Conservation (phyloP, 768 basidiomycete species). For the Baorangia bicolor region DNA sequence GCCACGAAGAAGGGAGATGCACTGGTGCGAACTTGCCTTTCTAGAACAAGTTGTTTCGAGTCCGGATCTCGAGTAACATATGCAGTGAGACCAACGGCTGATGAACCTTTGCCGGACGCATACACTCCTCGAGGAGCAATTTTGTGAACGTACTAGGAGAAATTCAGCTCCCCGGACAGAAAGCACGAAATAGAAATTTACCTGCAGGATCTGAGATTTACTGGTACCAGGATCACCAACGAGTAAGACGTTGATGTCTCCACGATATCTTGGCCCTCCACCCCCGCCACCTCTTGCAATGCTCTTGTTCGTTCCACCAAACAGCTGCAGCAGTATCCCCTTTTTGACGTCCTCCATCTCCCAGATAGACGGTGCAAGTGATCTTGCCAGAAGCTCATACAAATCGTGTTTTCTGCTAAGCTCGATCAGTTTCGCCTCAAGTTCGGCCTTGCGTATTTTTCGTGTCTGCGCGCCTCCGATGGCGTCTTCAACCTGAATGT, state of each 20-base stretch:
- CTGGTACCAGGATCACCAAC: constrained; percentile 97
- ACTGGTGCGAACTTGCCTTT: constrained; percentile 58
- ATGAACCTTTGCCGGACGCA: constrained; percentile 97
- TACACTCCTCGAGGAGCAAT: constrained; percentile 98
- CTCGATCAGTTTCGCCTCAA: constrained; percentile 75
- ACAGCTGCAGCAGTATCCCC: constrained; percentile 92
- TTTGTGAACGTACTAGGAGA: constrained; percentile 89
- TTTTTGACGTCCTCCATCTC: constrained; percentile 99
- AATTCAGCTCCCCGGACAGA: not conserved
- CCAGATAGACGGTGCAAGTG: constrained; percentile 94
- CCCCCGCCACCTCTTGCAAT: constrained; percentile 91
- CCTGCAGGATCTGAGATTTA: constrained; percentile 95
- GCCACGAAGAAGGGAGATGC: not conserved
- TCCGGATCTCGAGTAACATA: constrained; percentile 99
- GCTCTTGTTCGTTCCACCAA: constrained; percentile 97
- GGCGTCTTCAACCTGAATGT: constrained; percentile 65
- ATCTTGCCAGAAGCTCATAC: constrained; percentile 81
- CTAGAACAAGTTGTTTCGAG: constrained; percentile 95
- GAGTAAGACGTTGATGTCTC: constrained; percentile 95
- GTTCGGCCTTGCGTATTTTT: constrained; percentile 56
- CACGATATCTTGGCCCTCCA: constrained; percentile 94
- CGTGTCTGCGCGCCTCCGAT: constrained; percentile 36
- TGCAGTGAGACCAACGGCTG: constrained; percentile 97
- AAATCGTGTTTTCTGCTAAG: constrained; percentile 76
- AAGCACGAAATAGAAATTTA: constrained; percentile 31